These are phyloP conservation scores for Ophiostoma himal-ulmi DNA, from an alignment of 2,329 filamentous ascomycete species.

Conservation along the genomic window DNA sequence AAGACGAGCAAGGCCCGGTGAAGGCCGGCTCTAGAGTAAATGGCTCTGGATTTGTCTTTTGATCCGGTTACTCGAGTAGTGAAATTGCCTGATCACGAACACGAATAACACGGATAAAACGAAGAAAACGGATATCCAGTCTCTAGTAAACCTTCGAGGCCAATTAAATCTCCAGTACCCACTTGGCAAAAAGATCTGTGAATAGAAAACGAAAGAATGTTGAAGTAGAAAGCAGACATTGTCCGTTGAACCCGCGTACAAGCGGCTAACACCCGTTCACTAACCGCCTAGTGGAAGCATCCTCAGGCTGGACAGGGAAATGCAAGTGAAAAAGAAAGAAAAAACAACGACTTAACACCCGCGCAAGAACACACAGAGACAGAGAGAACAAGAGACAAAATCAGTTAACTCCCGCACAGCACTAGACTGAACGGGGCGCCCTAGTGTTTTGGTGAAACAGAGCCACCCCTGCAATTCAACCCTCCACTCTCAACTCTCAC, in stretches of 20 bases:
- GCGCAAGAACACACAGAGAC: background rate
- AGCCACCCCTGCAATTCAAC: constrained; percentile 44
- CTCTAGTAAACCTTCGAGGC: background rate
- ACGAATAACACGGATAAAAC: background rate
- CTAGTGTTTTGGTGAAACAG: constrained; percentile 45
- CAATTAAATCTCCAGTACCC: background rate
- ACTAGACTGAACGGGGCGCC: constrained; percentile 22
- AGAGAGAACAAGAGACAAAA: background rate
- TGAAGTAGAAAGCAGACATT: background rate
- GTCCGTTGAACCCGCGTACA: constrained; percentile 13
- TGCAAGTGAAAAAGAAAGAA: background rate
- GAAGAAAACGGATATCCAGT: background rate
- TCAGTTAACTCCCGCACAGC: constrained; percentile 15
- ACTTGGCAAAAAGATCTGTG: background rate
- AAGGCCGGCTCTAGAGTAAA: background rate
- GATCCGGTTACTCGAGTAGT: background rate
- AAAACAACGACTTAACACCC: background rate
- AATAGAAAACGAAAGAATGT: background rate
- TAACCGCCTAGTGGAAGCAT: constrained; percentile 19
- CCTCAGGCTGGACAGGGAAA: constrained; percentile 3
- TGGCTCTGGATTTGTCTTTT: background rate
- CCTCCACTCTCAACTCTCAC: constrained; percentile 30
- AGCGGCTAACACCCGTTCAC: constrained; percentile 18
- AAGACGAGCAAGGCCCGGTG: background rate
- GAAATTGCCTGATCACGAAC: constrained; percentile 4